A percentile compares a stretch with the other conserved stretches of the same genome.
Conservation (phyloP, 805 yeast species). For the Teunomyces cretensis region DNA sequence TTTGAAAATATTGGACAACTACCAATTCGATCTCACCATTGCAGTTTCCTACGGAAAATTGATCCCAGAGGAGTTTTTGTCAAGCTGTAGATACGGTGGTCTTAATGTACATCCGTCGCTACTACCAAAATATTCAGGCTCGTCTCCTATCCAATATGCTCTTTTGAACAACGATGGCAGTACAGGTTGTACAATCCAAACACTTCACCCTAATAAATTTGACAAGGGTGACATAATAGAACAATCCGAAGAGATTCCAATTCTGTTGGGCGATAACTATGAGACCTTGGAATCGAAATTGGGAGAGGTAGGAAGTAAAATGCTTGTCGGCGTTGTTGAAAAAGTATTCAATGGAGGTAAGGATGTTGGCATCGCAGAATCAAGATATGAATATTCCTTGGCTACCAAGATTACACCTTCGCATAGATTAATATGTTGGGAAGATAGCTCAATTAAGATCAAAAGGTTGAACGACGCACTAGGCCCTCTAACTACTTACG, state of each 20-base stretch:
- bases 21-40: conserved; percentile 61
- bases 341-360: conserved; percentile 17
- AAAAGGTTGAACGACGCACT: conserved; percentile 48
- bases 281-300: conserved; percentile 48
- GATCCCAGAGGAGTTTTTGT: conserved; percentile 64
- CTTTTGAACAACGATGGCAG: conserved; percentile 56
- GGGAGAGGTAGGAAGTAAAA: conserved; percentile 60
- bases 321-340: conserved; percentile 48
- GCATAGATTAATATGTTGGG: conserved; percentile 52
- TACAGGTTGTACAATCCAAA: conserved; percentile 89
- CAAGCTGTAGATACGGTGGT: conserved; percentile 57
- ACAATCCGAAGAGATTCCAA: conserved; percentile 49
- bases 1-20: conserved; percentile 14
- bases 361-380: background rate
- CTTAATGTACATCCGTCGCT: conserved; percentile 91
- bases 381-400: conserved; percentile 39
- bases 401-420: conserved; percentile 56
- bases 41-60: conserved; percentile 90
- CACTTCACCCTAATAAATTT: conserved; percentile 82
- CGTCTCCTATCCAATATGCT: conserved; percentile 86
- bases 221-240: conserved; percentile 73
- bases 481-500: conserved; percentile 55
- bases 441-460: conserved; percentile 34
- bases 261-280: conserved; percentile 46
- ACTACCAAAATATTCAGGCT: conserved; percentile 79